phyloP scores from a whole-genome alignment of 192 early-diverging fungal species.

The Gryganskiella cystojenkinii region DNA sequence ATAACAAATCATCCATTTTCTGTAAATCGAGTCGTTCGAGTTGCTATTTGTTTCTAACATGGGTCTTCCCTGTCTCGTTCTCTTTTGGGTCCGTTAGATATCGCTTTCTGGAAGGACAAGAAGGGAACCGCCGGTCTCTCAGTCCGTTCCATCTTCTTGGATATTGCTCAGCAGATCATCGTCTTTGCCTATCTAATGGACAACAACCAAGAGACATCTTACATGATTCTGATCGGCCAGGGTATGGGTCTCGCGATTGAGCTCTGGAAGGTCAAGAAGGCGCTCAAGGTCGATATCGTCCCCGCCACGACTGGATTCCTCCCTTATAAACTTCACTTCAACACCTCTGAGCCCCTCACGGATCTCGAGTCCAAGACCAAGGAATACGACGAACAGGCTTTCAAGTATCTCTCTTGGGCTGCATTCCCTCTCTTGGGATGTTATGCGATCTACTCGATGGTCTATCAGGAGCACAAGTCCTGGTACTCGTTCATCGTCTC shows the following conservation, averaged over 20 bases:
- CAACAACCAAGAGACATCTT: conserved; percentile 82
- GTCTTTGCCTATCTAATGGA: conserved; percentile 91
- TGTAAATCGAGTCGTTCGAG: no score
- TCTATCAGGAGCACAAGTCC: conserved; percentile 89
- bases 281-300: conserved; percentile 72
- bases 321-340: conserved; percentile 38
- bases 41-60: no score
- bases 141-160: conserved; percentile 81
- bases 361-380: conserved; percentile 67
- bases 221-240: conserved; percentile 87
- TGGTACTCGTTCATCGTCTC: conserved; percentile 92
- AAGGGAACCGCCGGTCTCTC: conserved; percentile 87
- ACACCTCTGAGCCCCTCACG: conserved; percentile 52
- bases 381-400: conserved; percentile 81
- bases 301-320: conserved; percentile 32
- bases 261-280: conserved; percentile 92
- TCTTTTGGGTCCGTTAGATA: conserved; percentile 61
- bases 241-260: conserved; percentile 88
- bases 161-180: conserved; percentile 86
- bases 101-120: conserved; percentile 89
- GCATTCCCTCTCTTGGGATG: conserved; percentile 79
- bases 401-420: conserved; percentile 82
- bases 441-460: conserved; percentile 86
- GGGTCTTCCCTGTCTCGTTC: conserved; percentile 3
- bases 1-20: no score